Conservation (phyloP, 306 rosid species). For the Chamaecrista fasciculata region DNA sequence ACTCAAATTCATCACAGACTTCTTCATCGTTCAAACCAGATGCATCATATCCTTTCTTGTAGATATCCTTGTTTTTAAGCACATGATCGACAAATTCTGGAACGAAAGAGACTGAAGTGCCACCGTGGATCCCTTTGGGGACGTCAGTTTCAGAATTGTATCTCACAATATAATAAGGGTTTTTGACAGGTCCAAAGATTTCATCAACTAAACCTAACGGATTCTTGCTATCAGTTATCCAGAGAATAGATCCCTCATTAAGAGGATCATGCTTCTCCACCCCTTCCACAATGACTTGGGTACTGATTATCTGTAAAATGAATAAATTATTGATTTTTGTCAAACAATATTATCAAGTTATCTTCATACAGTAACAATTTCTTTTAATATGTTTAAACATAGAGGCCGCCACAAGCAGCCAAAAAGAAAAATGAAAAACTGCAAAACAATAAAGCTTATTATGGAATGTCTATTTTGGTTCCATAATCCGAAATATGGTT, state of each 20-base stretch:
- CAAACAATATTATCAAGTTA: constrained; percentile 6
- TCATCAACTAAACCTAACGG: constrained; percentile 86
- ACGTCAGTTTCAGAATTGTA: constrained; percentile 80
- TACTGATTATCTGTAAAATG: constrained; percentile 57
- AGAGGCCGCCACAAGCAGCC: constrained; percentile 3
- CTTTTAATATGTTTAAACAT: not conserved
- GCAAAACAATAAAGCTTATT: not conserved
- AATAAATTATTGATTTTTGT: constrained; percentile 24
- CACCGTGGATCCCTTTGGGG: constrained; percentile 53
- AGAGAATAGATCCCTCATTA: constrained; percentile 81
- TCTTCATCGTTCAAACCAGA: constrained; percentile 90
- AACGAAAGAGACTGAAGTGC: constrained; percentile 66
- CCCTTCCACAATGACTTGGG: constrained; percentile 85
- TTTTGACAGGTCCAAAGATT: constrained; percentile 89
- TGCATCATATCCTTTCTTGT: constrained; percentile 90
- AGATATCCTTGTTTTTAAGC: constrained; percentile 67
- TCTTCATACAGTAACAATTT: not conserved
- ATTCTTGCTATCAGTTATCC: constrained; percentile 69
- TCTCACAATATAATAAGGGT: constrained; percentile 78
- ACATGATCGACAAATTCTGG: constrained; percentile 74
- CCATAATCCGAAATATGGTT: not conserved
- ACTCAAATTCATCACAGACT: constrained; percentile 64
- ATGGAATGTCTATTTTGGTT: constrained; percentile 4
- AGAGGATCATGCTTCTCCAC: constrained; percentile 81
- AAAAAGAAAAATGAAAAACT: not conserved